phyloP scores from a whole-genome alignment of 2,329 filamentous ascomycete species.

The Cercospora berteroae region DNA sequence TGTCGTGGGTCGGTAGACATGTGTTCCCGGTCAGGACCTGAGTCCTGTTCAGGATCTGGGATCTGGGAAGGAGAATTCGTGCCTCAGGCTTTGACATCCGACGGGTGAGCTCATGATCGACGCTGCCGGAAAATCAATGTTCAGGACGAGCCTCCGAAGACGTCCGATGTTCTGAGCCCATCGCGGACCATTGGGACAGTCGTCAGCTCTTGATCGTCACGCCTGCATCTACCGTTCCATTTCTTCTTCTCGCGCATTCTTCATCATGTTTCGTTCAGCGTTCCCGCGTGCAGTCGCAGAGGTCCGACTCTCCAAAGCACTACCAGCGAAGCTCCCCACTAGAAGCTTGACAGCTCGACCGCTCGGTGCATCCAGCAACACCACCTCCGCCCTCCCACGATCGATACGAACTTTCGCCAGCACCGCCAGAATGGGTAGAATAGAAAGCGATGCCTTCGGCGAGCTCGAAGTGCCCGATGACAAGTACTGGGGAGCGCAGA shows the following conservation, averaged over 20 bases:
- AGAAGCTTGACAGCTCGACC: conserved; percentile 19
- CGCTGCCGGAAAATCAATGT: conserved; percentile 1
- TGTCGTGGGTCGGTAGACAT: not conserved
- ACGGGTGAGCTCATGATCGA: conserved; percentile 1
- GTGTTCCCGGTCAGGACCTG: not conserved
- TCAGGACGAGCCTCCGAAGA: not conserved
- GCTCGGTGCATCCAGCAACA: not conserved
- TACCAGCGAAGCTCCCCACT: conserved; percentile 17
- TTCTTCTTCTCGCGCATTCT: not conserved
- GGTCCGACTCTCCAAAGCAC: conserved; percentile 15
- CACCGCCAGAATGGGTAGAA: conserved; percentile 51
- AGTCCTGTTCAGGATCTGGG: not conserved
- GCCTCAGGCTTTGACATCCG: not conserved
- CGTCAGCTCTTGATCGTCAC: conserved; percentile 1
- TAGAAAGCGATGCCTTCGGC: conserved; percentile 96
- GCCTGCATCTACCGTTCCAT: not conserved
- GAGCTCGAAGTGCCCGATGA: conserved; percentile 87
- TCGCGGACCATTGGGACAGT: not conserved
- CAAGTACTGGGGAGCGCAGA: conserved; percentile 99
- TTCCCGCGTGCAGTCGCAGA: conserved; percentile 15
- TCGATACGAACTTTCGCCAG: conserved; percentile 33
- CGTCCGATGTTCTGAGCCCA: conserved; percentile 1
- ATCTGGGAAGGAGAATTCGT: not conserved
- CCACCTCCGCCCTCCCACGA: conserved; percentile 5
- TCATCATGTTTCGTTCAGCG: conserved; percentile 24